Evolutionary conservation across 331 rosid species (phyloP), one percentile per base, ranked within the genome.

Genomic region (Acacia concinna): DNA sequence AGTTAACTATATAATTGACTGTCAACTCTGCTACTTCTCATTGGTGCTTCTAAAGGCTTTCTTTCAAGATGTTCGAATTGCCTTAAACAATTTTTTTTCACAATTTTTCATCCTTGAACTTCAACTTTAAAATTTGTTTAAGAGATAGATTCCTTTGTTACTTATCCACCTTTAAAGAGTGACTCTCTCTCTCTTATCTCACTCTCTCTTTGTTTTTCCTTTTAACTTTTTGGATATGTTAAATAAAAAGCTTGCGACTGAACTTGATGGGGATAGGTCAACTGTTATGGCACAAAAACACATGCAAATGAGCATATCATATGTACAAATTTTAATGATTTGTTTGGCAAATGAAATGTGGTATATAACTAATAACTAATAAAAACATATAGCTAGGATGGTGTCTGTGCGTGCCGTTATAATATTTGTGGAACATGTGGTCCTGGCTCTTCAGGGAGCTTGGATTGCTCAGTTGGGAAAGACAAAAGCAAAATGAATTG

Each of bases 311-410:
- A 46, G 21, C 65, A 73, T 82, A 68, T 82, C 46, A 62, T 67
- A 27, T 37, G 62, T n/a, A 35, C 52, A 40, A 40, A 62, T 38
- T 30, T 12, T 32, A 56, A 56, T 56, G 11, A 9, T 77, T 40
- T 82, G 88, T 79, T 56, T 84, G 69, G 84, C 68, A 78, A 60
- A 38, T 37, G 11, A 64, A 59, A 70, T 74, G 80, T 51, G 71
- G 65, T 72, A 81, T 72, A 81, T 59, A 83, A 27, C 82, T 54
- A 82, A 85, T 89, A 34, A 21, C 21, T 51, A n/a, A 85, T 83
- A 64, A 81, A n/a, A 56, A 54, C 30, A 23, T 6, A 54, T 18
- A 18, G 52, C 7, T 41, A 15, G 11, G 2, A 54, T 54, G 62
- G 8, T 21, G 30, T 21, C 62, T 21, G 11, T 37, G 41, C 8